A percentile compares a stretch with the other conserved stretches of the same genome.
Conservation (phyloP, 2,329 filamentous ascomycete genomes). For the Pezicula radicicola region DNA sequence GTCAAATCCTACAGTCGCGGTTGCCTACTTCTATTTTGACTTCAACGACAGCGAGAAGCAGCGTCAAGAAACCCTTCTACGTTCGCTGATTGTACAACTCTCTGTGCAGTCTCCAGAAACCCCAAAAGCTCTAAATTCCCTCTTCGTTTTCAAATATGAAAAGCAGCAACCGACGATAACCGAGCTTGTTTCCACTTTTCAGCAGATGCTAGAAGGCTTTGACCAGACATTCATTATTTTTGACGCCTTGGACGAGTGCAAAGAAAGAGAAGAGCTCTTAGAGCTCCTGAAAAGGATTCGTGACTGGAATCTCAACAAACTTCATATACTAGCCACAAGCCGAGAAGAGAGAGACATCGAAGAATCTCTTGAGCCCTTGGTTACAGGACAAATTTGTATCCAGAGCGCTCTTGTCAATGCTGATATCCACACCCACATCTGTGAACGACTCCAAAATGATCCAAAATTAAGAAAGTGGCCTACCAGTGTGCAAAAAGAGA, state of each 20-base stretch:
- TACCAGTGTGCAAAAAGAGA: conserved; percentile 17
- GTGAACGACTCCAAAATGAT: conserved; percentile 13
- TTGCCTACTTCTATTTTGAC: too few relatives aligned
- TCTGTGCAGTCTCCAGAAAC: too few relatives aligned
- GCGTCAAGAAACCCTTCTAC: too few relatives aligned
- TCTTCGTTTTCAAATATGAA: too few relatives aligned
- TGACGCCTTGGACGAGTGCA: conserved; percentile 29
- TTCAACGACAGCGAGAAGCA: too few relatives aligned
- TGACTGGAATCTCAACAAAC: not conserved
- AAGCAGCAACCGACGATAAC: too few relatives aligned
- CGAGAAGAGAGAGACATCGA: conserved; percentile 24
- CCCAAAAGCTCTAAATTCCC: too few relatives aligned
- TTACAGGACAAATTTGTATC: conserved; percentile 16
- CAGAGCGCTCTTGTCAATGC: conserved; percentile 14
- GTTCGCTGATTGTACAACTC: too few relatives aligned
- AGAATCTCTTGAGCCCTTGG: conserved; percentile 10
- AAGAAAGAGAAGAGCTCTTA: conserved; percentile 4
- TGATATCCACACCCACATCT: conserved; percentile 26
- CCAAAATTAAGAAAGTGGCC: conserved; percentile 23
- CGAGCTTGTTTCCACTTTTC: too few relatives aligned
- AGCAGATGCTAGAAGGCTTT: conserved; percentile 24
- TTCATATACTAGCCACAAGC: conserved; percentile 17
- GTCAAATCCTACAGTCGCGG: too few relatives aligned
- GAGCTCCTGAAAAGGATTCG: not conserved
- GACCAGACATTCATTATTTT: conserved; percentile 22